These are phyloP conservation scores for Urtica urens DNA, from an alignment of 306 rosid genomes.

Conservation along the genomic window DNA sequence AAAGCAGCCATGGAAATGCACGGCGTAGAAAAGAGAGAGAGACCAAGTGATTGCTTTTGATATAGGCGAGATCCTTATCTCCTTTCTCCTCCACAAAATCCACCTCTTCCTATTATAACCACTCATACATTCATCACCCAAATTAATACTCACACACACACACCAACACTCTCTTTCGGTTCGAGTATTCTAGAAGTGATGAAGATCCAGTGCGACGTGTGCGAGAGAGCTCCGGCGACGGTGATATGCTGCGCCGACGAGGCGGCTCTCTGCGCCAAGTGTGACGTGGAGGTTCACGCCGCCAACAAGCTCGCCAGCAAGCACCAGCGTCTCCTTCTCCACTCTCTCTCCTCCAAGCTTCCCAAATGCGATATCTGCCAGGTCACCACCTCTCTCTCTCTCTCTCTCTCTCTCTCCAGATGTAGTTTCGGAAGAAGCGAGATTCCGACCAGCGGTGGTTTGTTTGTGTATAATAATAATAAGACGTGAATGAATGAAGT, in stretches of 20 bases:
- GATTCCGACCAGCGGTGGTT: no score
- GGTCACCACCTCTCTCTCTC: no score
- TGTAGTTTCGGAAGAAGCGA: no score
- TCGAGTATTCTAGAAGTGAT: slow-evolving; percentile 14
- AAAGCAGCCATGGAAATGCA: slow-evolving; percentile 38
- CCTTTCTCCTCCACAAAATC: slow-evolving; percentile 23
- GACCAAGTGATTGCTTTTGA: slow-evolving; percentile 5
- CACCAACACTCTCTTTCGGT: background rate
- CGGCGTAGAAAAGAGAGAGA: no score
- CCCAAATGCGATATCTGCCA: slow-evolving; percentile 95
- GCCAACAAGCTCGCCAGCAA: slow-evolving; percentile 97
- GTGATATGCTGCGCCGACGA: slow-evolving; percentile 96
- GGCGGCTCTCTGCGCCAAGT: slow-evolving; percentile 85
- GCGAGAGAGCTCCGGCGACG: slow-evolving; percentile 89
- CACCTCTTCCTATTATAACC: slow-evolving; percentile 5
- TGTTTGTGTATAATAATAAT: no score
- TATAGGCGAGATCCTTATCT: slow-evolving; percentile 21
- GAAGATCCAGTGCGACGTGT: slow-evolving; percentile 97
- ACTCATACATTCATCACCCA: background rate
- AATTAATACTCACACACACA: background rate
- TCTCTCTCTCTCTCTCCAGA: no score
- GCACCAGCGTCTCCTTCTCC: slow-evolving; percentile 90
- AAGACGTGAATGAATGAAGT: no score
- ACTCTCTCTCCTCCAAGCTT: slow-evolving; percentile 65
- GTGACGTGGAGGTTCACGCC: slow-evolving; percentile 92